Evolutionary conservation across 2,329 filamentous ascomycete species (phyloP).

Genomic region (Trichophyton rubrum): DNA sequence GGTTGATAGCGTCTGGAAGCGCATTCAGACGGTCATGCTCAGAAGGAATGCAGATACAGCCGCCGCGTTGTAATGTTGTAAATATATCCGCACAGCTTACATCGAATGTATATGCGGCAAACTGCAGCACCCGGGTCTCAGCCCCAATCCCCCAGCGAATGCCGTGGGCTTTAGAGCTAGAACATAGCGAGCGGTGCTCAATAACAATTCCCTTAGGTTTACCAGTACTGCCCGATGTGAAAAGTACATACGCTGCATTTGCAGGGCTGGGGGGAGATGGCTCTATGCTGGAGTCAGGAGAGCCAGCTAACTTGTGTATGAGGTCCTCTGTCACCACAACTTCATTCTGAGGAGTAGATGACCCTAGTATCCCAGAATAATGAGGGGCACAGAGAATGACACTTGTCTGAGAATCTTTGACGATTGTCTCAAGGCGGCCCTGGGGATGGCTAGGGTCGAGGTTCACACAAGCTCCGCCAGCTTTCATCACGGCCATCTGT

Average conservation of each 20-base stretch:
- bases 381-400: constrained; percentile 44
- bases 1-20: constrained; percentile 33
- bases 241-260: background rate
- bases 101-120: constrained; percentile 33
- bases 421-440: background rate
- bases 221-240: constrained; percentile 9
- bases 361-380: background rate
- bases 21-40: constrained; percentile 32
- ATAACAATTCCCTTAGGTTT: constrained; percentile 44
- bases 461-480: background rate
- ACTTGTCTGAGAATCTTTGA: constrained; percentile 43
- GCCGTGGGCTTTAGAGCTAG: constrained; percentile 24
- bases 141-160: constrained; percentile 24
- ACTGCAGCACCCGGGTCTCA: constrained; percentile 22
- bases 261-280: constrained; percentile 6
- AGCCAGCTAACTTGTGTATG: constrained; percentile 24
- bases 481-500: background rate
- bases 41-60: constrained; percentile 33
- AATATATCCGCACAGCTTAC: constrained; percentile 26
- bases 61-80: constrained; percentile 25
- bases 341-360: background rate
- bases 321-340: constrained; percentile 11
- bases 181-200: constrained; percentile 36
- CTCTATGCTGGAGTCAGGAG: constrained; percentile 10
- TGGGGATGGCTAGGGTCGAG: background rate